Evolutionary conservation across 495 filamentous ascomycete species (phyloP).

Genomic region (Chaetomium tenue): DNA sequence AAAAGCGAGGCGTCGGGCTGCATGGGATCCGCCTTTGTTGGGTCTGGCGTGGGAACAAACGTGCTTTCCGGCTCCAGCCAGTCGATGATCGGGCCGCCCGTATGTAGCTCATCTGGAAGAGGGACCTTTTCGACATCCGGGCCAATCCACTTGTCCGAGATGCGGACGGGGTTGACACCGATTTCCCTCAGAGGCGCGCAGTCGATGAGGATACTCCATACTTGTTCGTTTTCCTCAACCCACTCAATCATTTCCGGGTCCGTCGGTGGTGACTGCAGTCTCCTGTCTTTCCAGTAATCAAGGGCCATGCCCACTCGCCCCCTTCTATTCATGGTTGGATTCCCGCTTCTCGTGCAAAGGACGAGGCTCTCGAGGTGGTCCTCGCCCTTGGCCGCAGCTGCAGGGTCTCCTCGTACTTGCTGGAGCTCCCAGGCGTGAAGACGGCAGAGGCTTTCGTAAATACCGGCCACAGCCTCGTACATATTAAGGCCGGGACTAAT

Average conservation of each 20-base stretch:
- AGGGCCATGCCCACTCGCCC: conserved; percentile 70
- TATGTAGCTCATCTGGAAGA: conserved; percentile 40
- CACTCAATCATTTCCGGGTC: conserved; percentile 28
- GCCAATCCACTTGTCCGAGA: conserved; percentile 67
- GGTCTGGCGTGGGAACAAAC: conserved; percentile 44
- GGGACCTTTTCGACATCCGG: conserved; percentile 53
- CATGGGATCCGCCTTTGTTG: conserved; percentile 35
- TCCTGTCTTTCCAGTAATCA: conserved; percentile 80
- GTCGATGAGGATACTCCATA: conserved; percentile 63
- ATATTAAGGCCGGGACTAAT: conserved; percentile 70
- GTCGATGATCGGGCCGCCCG: conserved; percentile 51
- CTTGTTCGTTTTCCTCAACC: conserved; percentile 38
- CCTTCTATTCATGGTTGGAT: conserved; percentile 72
- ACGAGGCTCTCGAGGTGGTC: conserved; percentile 54
- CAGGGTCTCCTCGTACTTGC: conserved; percentile 53
- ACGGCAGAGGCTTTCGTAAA: conserved; percentile 63
- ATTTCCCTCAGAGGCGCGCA: conserved; percentile 53
- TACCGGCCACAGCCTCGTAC: conserved; percentile 81
- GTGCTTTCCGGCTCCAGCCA: conserved; percentile 63
- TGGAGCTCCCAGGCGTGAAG: conserved; percentile 68
- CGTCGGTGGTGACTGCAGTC: conserved; percentile 45
- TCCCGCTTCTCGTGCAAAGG: conserved; percentile 67
- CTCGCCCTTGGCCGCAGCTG: conserved; percentile 48
- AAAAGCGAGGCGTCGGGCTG: conserved; percentile 29
- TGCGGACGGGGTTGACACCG: conserved; percentile 57